Percentiles rank a stretch among this genome's conserved stretches.
Evolutionary conservation across 257 asterid species (phyloP).

Genomic region (Gynochthodes officinalis): DNA sequence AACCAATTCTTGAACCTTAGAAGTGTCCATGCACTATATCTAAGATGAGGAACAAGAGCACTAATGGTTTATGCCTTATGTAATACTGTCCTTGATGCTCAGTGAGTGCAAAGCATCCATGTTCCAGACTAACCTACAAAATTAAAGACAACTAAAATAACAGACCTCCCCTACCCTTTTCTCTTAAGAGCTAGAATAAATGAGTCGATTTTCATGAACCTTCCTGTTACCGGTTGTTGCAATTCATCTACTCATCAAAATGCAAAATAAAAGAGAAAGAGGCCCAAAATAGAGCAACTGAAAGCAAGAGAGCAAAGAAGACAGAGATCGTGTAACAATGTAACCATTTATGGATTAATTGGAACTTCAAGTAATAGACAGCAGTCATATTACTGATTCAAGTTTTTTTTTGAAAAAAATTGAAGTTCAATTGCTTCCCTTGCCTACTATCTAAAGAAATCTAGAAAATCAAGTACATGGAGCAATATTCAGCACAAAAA

Average conservation of each 20-base stretch:
- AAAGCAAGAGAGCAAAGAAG: neutral
- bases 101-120: neutral
- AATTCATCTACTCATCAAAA: no score
- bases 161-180: no score
- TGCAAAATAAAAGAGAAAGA: no score
- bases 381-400: neutral
- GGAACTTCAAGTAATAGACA: neutral
- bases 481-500: no score
- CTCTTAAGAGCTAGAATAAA: no score
- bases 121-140: no score
- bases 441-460: neutral
- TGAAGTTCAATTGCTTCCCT: neutral
- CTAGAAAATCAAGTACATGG: no score
- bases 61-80: neutral
- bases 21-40: neutral
- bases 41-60: neutral
- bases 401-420: neutral
- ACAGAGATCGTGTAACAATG: neutral
- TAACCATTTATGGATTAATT: neutral
- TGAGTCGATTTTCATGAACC: no score
- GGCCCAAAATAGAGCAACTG: neutral
- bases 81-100: neutral
- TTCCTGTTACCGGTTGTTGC: no score
- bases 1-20: neutral
- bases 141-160: no score